These are phyloP conservation scores for Trichoderma sp. DNA, from an alignment of 2,329 filamentous ascomycete species.

Conservation along the genomic window DNA sequence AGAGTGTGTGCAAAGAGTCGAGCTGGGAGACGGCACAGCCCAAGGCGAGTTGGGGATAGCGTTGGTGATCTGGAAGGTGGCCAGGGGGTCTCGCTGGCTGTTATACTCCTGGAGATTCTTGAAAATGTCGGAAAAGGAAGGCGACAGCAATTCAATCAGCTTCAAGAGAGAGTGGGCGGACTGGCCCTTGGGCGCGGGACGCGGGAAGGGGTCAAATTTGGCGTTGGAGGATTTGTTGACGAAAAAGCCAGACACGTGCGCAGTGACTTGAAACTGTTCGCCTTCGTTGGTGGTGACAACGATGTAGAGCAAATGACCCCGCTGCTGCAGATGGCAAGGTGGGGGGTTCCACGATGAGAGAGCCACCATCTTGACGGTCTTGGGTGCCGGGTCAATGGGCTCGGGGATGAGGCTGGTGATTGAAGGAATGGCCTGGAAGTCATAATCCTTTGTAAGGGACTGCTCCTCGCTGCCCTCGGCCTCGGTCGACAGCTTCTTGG, in stretches of 20 bases:
- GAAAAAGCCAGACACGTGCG: constrained; percentile 92
- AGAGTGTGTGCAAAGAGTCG: constrained; percentile 70
- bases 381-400: constrained; percentile 70
- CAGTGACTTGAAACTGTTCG: constrained; percentile 91
- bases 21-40: constrained; percentile 74
- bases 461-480: constrained; percentile 40
- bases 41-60: constrained; percentile 90
- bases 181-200: constrained; percentile 74
- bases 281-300: constrained; percentile 89
- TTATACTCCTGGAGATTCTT: constrained; percentile 81
- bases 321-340: constrained; percentile 86
- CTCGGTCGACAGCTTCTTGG: constrained; percentile 51
- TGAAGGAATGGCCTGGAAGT: constrained; percentile 71
- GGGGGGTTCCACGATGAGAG: constrained; percentile 97
- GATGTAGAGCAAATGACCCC: constrained; percentile 90
- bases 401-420: constrained; percentile 73
- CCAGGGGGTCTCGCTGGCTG: constrained; percentile 81
- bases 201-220: constrained; percentile 91
- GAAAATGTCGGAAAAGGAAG: constrained; percentile 80
- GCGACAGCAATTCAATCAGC: constrained; percentile 77
- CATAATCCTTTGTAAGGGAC: constrained; percentile 66
- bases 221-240: constrained; percentile 94
- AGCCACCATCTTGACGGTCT: constrained; percentile 86
- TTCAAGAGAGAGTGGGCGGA: constrained; percentile 84
- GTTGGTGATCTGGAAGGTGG: constrained; percentile 95